Base-by-base conservation (phyloP, 805 yeast genomes). In the Clavispora santaluciae region DNA sequence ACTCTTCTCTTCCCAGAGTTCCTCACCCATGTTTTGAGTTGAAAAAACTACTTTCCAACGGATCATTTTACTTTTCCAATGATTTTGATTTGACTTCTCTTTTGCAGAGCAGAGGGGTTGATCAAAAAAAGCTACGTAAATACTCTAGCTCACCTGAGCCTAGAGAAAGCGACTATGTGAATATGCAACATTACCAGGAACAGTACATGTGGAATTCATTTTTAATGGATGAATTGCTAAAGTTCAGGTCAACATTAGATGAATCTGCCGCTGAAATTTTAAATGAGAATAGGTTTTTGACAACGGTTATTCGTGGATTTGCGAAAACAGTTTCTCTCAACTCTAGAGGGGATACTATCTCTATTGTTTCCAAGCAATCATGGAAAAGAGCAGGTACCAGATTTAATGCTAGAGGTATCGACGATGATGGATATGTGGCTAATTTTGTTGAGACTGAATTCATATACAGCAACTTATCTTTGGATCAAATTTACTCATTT, bases 171-270 rank as follows among this genome's bases (percentile, higher is more conserved):
- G 31, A n/a, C 18, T n/a, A 28, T 5, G 40, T 39, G 29, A 39
- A 43, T 23, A 46, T 44, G 5, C 57, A 57, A 22, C 70, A 85
- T 35, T 83, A 78, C 50, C 91, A 84, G 57, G 80, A 79, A 37
- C 90, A 89, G 50, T 93, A 86, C 58, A 91, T 93, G 98, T 93
- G 99, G 99, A 93, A 93, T 60, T 76, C 85, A 6, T 91, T 86
- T 59, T 78, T 93, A 81, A 83, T 90, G 82, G 75, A 81, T 40
- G 95, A 88, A 47, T 74, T 91, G 38, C 70, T 87, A 46, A 73
- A 77, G 35, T 90, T 84, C 61, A 72, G 95, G 45, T 73, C 81
- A 46, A 83, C 83, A 42, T 64, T 88, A 41, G 90, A 83, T 29
- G 66, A 68, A 4, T 75, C 67, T 15, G 78, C 80, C 23, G 83